Conservation (phyloP, 164 flowering plant genomes). For the Taxillus chinensis region DNA sequence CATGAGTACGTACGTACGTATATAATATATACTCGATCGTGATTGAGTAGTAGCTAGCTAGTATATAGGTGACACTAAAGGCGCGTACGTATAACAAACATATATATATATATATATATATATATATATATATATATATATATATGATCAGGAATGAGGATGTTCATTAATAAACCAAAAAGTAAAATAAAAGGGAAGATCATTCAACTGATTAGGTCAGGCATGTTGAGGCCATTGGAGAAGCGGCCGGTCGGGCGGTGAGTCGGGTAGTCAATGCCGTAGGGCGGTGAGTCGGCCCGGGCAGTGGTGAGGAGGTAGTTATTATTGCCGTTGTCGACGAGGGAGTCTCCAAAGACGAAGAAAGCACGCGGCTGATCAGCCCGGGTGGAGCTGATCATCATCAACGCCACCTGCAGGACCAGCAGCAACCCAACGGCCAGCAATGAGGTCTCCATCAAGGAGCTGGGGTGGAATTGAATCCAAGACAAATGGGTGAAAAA, state of each 20-base stretch:
- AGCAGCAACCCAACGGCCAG: too few species aligned
- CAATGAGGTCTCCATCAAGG: too few species aligned
- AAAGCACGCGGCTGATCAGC: constrained; percentile 19
- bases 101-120: too few species aligned
- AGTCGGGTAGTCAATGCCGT: constrained; percentile 27
- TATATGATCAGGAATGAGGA: too few species aligned
- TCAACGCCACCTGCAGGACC: too few species aligned
- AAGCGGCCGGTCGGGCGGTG: constrained; percentile 23
- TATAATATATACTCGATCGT: too few species aligned
- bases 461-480: too few species aligned
- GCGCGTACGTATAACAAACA: too few species aligned
- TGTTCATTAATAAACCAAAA: not conserved
- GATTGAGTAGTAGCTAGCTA: too few species aligned
- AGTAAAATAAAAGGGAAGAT: not conserved
- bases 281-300: constrained; percentile 20
- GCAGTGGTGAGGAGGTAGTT: constrained; percentile 24
- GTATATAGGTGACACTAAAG: too few species aligned
- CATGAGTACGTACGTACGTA: not conserved
- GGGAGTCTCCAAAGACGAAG: constrained; percentile 27
- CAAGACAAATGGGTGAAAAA: too few species aligned
- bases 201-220: constrained; percentile 20
- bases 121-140: too few species aligned
- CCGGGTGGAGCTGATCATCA: not conserved
- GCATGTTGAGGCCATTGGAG: constrained; percentile 26
- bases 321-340: constrained; percentile 27